Evolutionary conservation across 164 flowering plant genomes (phyloP), one percentile per base, ranked within the genome.

Genomic region (Sextonia rubra): DNA sequence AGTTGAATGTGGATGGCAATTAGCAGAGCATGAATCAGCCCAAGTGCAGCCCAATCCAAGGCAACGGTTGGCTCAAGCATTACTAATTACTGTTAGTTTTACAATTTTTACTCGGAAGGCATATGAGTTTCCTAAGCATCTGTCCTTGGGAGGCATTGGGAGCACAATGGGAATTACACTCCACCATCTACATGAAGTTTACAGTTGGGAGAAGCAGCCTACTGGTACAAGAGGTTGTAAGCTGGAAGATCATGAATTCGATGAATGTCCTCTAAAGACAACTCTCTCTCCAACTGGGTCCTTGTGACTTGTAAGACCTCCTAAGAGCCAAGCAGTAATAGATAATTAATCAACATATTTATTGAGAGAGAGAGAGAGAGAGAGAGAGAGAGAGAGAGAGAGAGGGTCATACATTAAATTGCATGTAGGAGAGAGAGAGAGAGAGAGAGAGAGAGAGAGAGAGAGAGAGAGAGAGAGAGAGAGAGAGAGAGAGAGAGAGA

Each of bases 221-320:
- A 90, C 65, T 82, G 84, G 78, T 83, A 90, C 86, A 94, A 79
- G 65, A 94, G 81, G 78, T 91, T 90, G 83, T 88, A 88, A 62
- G 99, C 99, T 26, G 99, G 99, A 63, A 94, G 73, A 79, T 94
- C 97, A 65, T 80, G 83, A 74, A 94, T 87, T 61, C 84, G 84
- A 71, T 80, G 85, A 49, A 89, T 66, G 74, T 94, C 98, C 72
- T 92, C 98, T 76, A 94, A 80, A 25, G 89, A 82, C 52, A 94
- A 79, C 76, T 94, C 98, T 77, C 99, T 85, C 77, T 94, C 96
- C 79, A 94, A 70, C 74, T 92, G 99, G 29, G 76, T 85, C 74
- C 97, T 74, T 8, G 98, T 92, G 27, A 77, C 88, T 77, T 83
- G 89, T 78, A 94, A 70, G 47, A 94, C 99, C 79, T 92, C 97